These are phyloP conservation scores for Sugiyamaella chiloensis DNA, from an alignment of 805 yeast species.

Conservation along the genomic window DNA sequence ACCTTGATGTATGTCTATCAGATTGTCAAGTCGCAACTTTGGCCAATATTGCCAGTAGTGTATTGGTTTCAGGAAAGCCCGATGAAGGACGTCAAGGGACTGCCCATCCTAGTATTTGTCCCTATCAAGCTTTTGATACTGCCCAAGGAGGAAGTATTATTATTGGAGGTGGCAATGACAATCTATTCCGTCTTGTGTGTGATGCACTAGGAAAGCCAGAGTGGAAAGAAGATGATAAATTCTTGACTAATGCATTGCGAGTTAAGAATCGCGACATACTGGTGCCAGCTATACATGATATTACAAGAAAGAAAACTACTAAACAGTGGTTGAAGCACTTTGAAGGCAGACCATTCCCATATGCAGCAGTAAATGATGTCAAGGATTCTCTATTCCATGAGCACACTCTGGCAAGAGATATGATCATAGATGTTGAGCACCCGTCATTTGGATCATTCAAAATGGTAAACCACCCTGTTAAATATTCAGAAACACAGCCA, in stretches of 20 bases:
- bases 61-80: slow-evolving; percentile 37
- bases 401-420: slow-evolving; percentile 37
- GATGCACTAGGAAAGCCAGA: slow-evolving; percentile 35
- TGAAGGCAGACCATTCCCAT: slow-evolving; percentile 36
- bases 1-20: slow-evolving; percentile 37
- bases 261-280: slow-evolving; percentile 35
- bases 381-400: slow-evolving; percentile 35
- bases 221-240: slow-evolving; percentile 36
- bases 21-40: slow-evolving; percentile 41
- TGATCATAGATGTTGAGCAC: slow-evolving; percentile 37
- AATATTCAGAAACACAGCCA: slow-evolving; percentile 37
- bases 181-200: slow-evolving; percentile 34
- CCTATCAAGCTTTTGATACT: slow-evolving; percentile 41
- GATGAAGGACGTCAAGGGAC: slow-evolving; percentile 42
- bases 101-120: slow-evolving; percentile 41
- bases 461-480: slow-evolving; percentile 39
- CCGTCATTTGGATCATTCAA: slow-evolving; percentile 36
- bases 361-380: slow-evolving; percentile 41
- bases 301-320: slow-evolving; percentile 33
- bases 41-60: slow-evolving; percentile 40
- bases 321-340: slow-evolving; percentile 37
- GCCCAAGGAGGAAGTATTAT: slow-evolving; percentile 35
- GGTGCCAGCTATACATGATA: slow-evolving; percentile 32
- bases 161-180: slow-evolving; percentile 44
- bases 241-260: slow-evolving; percentile 35